Percentiles rank a stretch among this genome's conserved stretches.
phyloP scores from a whole-genome alignment of 169 alveolate genomes.

The Cryptosporidium xiaoi region DNA sequence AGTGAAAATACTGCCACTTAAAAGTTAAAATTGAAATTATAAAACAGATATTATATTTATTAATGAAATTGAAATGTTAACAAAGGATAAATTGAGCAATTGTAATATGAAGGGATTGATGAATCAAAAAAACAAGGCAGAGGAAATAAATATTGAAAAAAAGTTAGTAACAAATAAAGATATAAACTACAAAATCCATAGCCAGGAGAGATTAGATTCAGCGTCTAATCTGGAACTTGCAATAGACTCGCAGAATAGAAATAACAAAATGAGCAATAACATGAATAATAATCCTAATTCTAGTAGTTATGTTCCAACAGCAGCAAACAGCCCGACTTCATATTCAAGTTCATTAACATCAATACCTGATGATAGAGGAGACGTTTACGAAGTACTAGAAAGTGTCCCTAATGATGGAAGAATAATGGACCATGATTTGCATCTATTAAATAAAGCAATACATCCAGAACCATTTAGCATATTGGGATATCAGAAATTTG shows the following conservation, averaged over 20 bases:
- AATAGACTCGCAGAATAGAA: not conserved
- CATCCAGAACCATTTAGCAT: constrained; percentile 73
- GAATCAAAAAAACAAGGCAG: constrained; percentile 40
- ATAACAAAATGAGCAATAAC: constrained; percentile 1
- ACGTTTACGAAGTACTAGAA: constrained; percentile 50
- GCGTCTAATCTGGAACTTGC: constrained; percentile 26
- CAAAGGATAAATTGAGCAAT: constrained; percentile 24
- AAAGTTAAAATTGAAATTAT: no score
- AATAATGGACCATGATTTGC: constrained; percentile 65
- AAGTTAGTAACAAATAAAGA: not conserved
- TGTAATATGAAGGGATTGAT: constrained; percentile 61
- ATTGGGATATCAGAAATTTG: constrained; percentile 65
- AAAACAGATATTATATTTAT: no score
- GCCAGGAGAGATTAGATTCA: constrained; percentile 5
- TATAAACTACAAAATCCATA: constrained; percentile 3
- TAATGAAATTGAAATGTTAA: constrained; percentile 30
- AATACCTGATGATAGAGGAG: constrained; percentile 38
- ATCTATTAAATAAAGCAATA: constrained; percentile 42
- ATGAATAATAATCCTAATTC: not conserved
- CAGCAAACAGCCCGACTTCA: constrained; percentile 73
- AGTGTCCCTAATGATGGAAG: constrained; percentile 65
- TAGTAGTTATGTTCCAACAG: constrained; percentile 67
- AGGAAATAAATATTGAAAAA: constrained; percentile 10
- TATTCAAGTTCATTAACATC: constrained; percentile 66
- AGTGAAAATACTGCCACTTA: no score